phyloP scores from a whole-genome alignment of 73 alveolate genomes.

The Stentor coeruleus region DNA sequence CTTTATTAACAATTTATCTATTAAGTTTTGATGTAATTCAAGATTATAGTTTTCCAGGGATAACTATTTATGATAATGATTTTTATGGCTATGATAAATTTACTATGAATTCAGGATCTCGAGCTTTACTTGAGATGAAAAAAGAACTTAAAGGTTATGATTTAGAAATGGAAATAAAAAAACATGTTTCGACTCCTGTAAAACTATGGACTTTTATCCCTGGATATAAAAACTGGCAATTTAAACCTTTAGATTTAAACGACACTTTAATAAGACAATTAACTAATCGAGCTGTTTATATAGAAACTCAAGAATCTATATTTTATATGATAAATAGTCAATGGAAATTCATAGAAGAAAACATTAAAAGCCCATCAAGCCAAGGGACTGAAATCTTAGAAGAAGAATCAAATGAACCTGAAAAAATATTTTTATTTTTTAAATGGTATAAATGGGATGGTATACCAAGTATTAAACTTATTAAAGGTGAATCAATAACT shows the following conservation, averaged over 20 bases:
- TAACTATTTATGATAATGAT: background rate
- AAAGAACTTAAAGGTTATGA: background rate
- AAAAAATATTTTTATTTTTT: too few relatives aligned
- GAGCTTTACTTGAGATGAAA: background rate
- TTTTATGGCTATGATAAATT: background rate
- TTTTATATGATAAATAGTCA: background rate
- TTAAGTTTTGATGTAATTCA: background rate
- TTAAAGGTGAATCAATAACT: background rate
- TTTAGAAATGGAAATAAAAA: background rate
- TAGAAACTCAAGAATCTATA: background rate
- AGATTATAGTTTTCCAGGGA: background rate
- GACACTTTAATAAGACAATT: background rate
- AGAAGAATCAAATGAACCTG: background rate
- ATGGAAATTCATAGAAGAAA: background rate
- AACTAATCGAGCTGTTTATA: background rate
- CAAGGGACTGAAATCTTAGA: background rate
- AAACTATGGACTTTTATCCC: slow-evolving; percentile 9
- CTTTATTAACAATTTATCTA: background rate
- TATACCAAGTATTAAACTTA: background rate
- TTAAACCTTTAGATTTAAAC: background rate
- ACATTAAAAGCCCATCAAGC: background rate
- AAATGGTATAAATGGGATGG: slow-evolving; percentile 1
- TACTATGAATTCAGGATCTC: background rate
- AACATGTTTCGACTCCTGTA: background rate
- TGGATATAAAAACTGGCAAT: slow-evolving; percentile 20